A percentile compares a stretch with the other conserved stretches of the same genome.
Conservation (phyloP, 1,284 basidiomycete species). For the Ganoderma multipileum region DNA sequence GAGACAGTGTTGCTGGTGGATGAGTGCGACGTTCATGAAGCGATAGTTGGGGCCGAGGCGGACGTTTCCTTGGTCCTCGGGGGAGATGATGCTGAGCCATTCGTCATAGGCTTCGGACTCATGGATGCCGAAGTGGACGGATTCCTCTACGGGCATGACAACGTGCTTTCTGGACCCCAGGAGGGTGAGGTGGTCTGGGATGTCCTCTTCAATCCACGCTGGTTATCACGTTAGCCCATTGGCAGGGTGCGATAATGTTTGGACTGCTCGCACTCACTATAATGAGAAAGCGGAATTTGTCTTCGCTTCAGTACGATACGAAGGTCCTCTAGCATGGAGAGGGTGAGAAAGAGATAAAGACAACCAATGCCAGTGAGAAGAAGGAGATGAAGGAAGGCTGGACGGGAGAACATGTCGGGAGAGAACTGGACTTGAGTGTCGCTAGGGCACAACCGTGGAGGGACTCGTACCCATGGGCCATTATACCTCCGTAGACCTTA, state of each 20-base stretch:
- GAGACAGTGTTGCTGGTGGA: conserved; percentile 49
- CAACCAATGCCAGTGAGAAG: neutral
- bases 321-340: neutral
- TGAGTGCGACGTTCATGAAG: conserved; percentile 44
- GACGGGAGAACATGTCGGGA: neutral
- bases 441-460: neutral
- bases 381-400: neutral
- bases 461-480: neutral
- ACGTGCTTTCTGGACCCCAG: conserved; percentile 12
- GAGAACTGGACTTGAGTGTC: neutral
- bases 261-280: neutral
- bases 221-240: too few species aligned
- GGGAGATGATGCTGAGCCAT: conserved; percentile 27
- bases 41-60: conserved; percentile 4
- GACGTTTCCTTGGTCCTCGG: neutral
- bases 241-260: neutral
- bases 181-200: conserved; percentile 17
- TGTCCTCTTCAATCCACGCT: conserved; percentile 27
- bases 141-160: conserved; percentile 25
- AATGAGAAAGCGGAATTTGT: neutral
- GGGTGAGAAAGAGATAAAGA: neutral
- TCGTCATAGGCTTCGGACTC: conserved; percentile 34
- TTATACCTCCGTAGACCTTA: neutral
- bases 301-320: neutral
- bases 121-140: conserved; percentile 33